Percentiles rank a stretch among this genome's conserved stretches.
Evolutionary conservation across 768 basidiomycete genomes (phyloP).

Genomic region (Lactarius akahatsu): DNA sequence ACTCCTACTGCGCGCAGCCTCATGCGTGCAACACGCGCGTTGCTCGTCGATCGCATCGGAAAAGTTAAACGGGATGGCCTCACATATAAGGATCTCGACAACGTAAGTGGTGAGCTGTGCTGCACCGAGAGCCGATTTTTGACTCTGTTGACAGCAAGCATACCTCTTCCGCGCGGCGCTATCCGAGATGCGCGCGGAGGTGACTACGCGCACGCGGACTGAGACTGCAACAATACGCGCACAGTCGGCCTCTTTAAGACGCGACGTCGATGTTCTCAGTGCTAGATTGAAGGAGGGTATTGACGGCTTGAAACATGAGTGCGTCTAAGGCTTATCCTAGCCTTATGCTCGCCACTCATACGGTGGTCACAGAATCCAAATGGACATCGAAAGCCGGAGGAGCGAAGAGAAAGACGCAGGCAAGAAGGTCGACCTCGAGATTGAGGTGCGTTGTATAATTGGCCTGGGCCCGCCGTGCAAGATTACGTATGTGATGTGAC

Average conservation of each 20-base stretch:
- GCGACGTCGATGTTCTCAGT: slow-evolving; percentile 83
- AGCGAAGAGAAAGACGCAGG: slow-evolving; percentile 83
- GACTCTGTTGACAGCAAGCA: slow-evolving; percentile 64
- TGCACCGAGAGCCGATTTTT: slow-evolving; percentile 5
- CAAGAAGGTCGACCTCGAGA: slow-evolving; percentile 79
- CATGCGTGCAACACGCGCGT: slow-evolving; percentile 80
- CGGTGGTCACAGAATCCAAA: slow-evolving; percentile 70
- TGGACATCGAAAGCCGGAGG: slow-evolving; percentile 94
- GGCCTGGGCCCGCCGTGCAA: background rate
- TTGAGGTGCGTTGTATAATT: slow-evolving; percentile 56
- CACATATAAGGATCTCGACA: slow-evolving; percentile 75
- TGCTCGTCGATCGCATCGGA: slow-evolving; percentile 74
- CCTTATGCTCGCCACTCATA: background rate
- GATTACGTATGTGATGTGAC: background rate
- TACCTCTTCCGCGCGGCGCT: slow-evolving; percentile 94
- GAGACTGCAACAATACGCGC: slow-evolving; percentile 83
- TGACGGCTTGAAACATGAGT: slow-evolving; percentile 90
- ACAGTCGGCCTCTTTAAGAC: slow-evolving; percentile 68
- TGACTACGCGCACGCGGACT: slow-evolving; percentile 77
- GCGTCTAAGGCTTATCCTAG: slow-evolving; percentile 34
- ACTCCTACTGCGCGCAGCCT: slow-evolving; percentile 71
- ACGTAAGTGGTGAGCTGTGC: slow-evolving; percentile 49
- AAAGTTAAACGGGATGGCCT: slow-evolving; percentile 71
- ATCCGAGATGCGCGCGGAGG: slow-evolving; percentile 84
- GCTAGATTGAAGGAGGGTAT: slow-evolving; percentile 95